Base-by-base conservation (phyloP, 371 early-diverging fungal genomes). In the Syncephalastrum contaminatum region DNA sequence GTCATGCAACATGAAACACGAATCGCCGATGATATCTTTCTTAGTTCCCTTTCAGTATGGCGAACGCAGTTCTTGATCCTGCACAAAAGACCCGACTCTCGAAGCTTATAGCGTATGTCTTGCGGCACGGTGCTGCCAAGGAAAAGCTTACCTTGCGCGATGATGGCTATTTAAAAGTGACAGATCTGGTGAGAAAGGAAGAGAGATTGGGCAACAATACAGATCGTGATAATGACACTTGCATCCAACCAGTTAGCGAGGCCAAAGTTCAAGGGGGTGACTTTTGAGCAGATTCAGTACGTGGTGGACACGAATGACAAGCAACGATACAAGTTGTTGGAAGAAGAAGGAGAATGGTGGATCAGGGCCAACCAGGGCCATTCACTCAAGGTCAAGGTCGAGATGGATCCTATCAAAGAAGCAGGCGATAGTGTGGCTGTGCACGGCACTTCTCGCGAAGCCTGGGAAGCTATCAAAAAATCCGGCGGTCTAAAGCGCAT, bases 281-380 rank as follows among this genome's bases (percentile, higher is more conserved):
- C 82, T 0, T 48, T 83, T 1, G 75, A 64, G 1, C 74, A 85
- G 20, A 72, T 93, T 22, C 60, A 83, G 51, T 57, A 61, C 8
- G 81, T 88, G 0, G 95, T 94, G 1, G 73, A 75, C 3, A 69
- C 67, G 14, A 91, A 91, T 62, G 88, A 88, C 57, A 96, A 96
- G 69, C 82, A 92, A 63, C 81, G 96, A 12, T 96, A 75, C 56
- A 66, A 76, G 42, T 56, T 95, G 18, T 41, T 60, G 4, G 44
- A 69, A n/a, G 69, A 60, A 3, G 60, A 67, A 8, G 60, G 39
- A n/a, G 55, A 20, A 14, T 89, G 83, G 81, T 73, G 58, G 56
- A 89, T 95, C 46, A 79, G 90, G 25, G 95, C 95, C 4, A 90
- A 88, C 52, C 95, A 96, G 70, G 96, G 95, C 3, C 95, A 95